Evolutionary conservation across 2,329 filamentous ascomycete genomes (phyloP), one percentile per base, ranked within the genome.

Genomic region (Penicillium psychrosexuale): DNA sequence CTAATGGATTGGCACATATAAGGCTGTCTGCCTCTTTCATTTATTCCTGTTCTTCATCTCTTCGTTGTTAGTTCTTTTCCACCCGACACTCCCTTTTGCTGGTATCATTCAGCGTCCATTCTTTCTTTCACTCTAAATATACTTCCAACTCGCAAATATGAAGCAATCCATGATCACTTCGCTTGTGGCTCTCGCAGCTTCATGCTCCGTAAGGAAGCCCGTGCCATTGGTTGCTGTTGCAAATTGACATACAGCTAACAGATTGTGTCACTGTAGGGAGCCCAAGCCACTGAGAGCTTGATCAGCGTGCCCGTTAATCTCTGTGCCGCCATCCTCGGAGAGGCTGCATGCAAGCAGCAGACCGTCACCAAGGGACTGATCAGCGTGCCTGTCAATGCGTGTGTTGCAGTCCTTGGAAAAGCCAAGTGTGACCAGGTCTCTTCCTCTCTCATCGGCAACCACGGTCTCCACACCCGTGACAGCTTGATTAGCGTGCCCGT

Each of bases 401-500:
- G 66, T 28, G 7, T 64, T 19, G 64, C 59, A 44, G 65, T 59
- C 37, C 60, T 67, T 9, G 65, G 65, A 37, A 30, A 61, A 31
- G 59, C 57, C 48, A 65, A 66, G 50, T 67, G 65, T 49, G 50
- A 66, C 37, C 65, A 67, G 53, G 55, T 48, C 37, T 43, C 58
- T 27, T 47, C 47, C 9, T 37, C 61, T 19, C 12, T 45, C 13
- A 33, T 28, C 53, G 31, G n/a, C 11, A 8, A 11, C 2, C 5
- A 19, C 0, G 42, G 17, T 5, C 22, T 24, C 22, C 22, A 24
- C 22, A 24, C 22, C 22, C 22, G 22, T 24, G 22, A 24, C 22
- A 6, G 13, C 8, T 53, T 68, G 52, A 67, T 68, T 52, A 67
- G 56, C 33, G 61, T 68, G 0, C 66, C 66, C 27, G 51, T 68